Base-by-base conservation (phyloP, 2,329 filamentous ascomycete genomes). In the Sporothrix brunneoviolacea region DNA sequence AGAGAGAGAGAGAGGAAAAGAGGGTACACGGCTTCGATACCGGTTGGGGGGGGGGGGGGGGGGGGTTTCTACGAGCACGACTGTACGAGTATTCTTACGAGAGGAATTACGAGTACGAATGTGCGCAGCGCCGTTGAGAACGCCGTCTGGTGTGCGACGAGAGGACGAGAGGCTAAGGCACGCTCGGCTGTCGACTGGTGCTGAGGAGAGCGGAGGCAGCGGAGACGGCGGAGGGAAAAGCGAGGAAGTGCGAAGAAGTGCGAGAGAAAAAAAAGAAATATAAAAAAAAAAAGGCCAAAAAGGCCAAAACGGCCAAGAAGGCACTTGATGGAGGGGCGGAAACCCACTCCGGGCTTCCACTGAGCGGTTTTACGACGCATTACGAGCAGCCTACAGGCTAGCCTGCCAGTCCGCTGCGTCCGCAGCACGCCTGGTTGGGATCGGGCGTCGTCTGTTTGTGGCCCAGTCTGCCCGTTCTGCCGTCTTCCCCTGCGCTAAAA, bases 341-440 rank as follows among this genome's bases (percentile, higher is more conserved):
- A 47, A 37, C 19, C 22, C 44, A 47, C 44, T 16, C 44, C 44
- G 44, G 30, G n/a, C 21, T 47, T 39, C 22, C 43, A 30, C n/a
- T 7, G 35, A 32, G 22, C 27, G 27, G 40, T 33, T 32, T 45
- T 37, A 19, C 22, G 37, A 40, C 37, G 19, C n/a, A 15, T 22
- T 19, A 40, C 21, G 12, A 40, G 19, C 27, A 45, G 42, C 32
- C 33, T 36, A 16, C 42, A 36, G n/a, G 32, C 42, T 45, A 45
- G 42, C 42, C 24, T n/a, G 32, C 15, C 42, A 45, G 42, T 45
- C 42, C 42, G 42, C 27, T 45, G 15, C 42, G 42, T 45, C 42
- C 42, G 42, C 32, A 44, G 24, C 24, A 28, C 10, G 24, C 10
- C 10, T 28, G 24, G 24, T 28, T 28, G 24, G 24, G n/a, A n/a